Base-by-base conservation (phyloP, 805 yeast genomes). In the Starmera dryadoides region DNA sequence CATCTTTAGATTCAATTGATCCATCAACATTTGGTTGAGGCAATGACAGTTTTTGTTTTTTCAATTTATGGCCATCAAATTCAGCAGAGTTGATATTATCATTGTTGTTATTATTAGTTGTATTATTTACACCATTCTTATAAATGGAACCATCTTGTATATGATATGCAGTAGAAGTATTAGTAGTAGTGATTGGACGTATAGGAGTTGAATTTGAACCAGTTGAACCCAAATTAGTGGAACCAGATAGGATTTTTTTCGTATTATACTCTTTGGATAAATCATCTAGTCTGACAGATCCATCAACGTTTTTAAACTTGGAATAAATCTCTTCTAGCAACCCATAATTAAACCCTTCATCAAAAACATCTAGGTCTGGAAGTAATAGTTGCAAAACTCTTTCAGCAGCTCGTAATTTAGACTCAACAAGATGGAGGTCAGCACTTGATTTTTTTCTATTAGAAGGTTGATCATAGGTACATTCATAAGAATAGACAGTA, bases 401-500 rank as follows among this genome's bases (percentile, higher is more conserved):
- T 36, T 64, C 69, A 15, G 69, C 62, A 30, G 46, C 41, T 42
- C 58, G 59, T 29, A 67, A 45, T 34, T 60, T 59, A 18, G 59
- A 44, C 36, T 68, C 72, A 10, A 62, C 53, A 23, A 58, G 45
- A 42, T 47, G 55, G 33, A 55, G 46, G 38, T 56, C 66, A 14
- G 56, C 54, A 14, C 47, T 46, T 3, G 51, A 43, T 35, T 52
- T 76, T 52, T 75, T 77, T 36, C 86, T 60, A 41, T 70, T 50
- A 6, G 59, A 47, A 14, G 57, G 56, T 39, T 85, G 88, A 51
- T 84, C 86, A 57, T 87, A 87, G 0, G 95, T 79, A 59, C 96
- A 87, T 38, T 77, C 82, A 58, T 81, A 80, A 15, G 83, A 75
- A 58, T 83, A 84, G 1, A 83, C 93, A 1, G 89, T 79, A 52